phyloP scores from a whole-genome alignment of 2,329 filamentous ascomycete genomes.

The Cercospora zeae-maydis region DNA sequence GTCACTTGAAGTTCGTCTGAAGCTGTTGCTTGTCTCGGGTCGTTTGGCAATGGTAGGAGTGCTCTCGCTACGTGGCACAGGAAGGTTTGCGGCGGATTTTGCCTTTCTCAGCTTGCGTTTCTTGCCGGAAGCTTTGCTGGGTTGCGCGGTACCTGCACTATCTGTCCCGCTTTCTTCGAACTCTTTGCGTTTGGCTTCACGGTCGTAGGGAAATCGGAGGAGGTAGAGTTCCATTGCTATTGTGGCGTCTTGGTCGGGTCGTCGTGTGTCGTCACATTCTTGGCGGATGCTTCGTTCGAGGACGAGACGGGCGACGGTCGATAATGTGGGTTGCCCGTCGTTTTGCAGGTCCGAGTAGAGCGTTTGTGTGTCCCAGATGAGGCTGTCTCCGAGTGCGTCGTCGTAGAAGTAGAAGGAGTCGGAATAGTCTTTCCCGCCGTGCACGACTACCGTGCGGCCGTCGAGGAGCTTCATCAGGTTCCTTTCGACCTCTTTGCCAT shows the following conservation, averaged over 20 bases:
- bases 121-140: not conserved
- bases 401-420: constrained; percentile 6
- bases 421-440: not conserved
- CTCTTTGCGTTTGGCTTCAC: not conserved
- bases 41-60: not conserved
- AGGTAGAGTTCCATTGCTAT: constrained; percentile 14
- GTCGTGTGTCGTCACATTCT: not conserved
- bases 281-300: not conserved
- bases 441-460: constrained; percentile 8
- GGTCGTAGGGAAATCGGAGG: constrained; percentile 1
- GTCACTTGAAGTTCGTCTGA: not conserved
- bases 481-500: constrained; percentile 7
- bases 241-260: constrained; percentile 12
- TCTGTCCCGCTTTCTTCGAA: no score
- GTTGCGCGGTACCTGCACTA: no score
- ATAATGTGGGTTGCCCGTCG: constrained; percentile 1
- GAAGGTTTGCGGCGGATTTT: not conserved
- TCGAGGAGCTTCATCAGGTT: constrained; percentile 5
- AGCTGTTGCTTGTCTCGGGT: not conserved
- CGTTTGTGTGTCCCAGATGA: constrained; percentile 8
- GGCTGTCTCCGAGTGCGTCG: not conserved
- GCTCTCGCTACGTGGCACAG: not conserved
- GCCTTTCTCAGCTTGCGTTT: constrained; percentile 3
- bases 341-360: constrained; percentile 7
- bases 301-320: not conserved